Evolutionary conservation across 768 basidiomycete species (phyloP).

Genomic region (Leucocoprinus leucothites): DNA sequence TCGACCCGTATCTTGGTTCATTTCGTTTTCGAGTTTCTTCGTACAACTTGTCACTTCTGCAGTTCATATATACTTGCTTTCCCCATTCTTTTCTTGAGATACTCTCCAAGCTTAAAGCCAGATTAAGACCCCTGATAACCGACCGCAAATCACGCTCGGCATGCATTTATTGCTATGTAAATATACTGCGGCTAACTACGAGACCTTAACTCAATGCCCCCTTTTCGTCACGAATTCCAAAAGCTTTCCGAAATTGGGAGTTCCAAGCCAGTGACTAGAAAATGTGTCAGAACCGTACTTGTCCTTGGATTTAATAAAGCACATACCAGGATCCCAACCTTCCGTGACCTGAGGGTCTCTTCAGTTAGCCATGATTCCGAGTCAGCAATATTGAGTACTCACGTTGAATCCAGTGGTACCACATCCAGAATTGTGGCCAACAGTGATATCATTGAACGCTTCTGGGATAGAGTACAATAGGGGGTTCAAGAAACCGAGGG

Average conservation of each 20-base stretch:
- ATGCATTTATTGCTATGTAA: too few species aligned
- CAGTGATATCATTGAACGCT: conserved; percentile 55
- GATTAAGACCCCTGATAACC: too few species aligned
- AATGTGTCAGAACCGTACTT: not conserved
- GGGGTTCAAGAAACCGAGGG: conserved; percentile 66
- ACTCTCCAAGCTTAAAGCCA: too few species aligned
- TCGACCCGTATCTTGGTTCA: conserved; percentile 12
- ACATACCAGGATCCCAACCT: conserved; percentile 61
- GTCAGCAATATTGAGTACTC: not conserved
- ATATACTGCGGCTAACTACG: not conserved
- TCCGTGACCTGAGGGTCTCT: conserved; percentile 31
- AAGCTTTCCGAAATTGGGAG: conserved; percentile 51
- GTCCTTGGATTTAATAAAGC: not conserved
- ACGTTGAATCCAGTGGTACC: conserved; percentile 51
- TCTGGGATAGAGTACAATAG: conserved; percentile 43
- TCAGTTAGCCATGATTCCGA: not conserved
- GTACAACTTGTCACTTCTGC: conserved; percentile 5
- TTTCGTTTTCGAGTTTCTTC: conserved; percentile 19
- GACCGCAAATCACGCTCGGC: too few species aligned
- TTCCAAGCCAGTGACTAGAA: conserved; percentile 51
- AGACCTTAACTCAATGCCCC: not conserved
- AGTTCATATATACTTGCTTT: too few species aligned
- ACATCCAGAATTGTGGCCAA: conserved; percentile 52
- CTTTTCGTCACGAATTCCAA: conserved; percentile 27
- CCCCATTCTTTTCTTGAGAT: too few species aligned